Evolutionary conservation across 345 rosid genomes (phyloP).

Genomic region (Gossypium turneri): DNA sequence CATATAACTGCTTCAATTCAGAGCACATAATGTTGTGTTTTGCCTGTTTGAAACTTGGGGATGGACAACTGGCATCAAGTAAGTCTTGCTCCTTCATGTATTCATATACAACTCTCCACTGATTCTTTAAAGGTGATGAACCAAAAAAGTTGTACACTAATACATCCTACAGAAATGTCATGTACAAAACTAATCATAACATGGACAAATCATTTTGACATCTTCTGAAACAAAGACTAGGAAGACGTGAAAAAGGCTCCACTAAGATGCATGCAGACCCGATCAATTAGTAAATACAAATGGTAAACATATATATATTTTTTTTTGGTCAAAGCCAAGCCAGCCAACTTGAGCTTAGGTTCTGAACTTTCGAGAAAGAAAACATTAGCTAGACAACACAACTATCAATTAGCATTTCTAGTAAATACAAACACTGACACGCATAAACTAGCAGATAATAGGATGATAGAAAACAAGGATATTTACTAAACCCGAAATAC

Average conservation of each 20-base stretch:
- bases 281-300: not conserved
- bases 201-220: not conserved
- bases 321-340: not conserved
- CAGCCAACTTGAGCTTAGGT: not conserved
- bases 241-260: not conserved
- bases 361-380: not conserved
- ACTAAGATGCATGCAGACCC: not conserved
- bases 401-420: not conserved
- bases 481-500: conserved; percentile 17
- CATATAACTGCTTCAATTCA: conserved; percentile 51
- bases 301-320: not conserved
- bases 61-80: conserved; percentile 23
- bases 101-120: conserved; percentile 49
- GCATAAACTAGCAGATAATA: not conserved
- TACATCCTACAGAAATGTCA: conserved; percentile 35
- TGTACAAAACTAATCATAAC: not conserved
- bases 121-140: conserved; percentile 36
- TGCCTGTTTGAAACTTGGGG: conserved; percentile 29
- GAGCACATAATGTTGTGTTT: conserved; percentile 44
- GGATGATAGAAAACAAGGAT: not conserved
- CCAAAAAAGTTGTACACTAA: conserved; percentile 51
- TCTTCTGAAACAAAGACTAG: not conserved
- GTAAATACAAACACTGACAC: not conserved
- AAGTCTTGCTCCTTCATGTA: conserved; percentile 35
- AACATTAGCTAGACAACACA: not conserved